Evolutionary conservation across 2,329 filamentous ascomycete species (phyloP), one percentile per base, ranked within the genome.

Genomic region (Beauveria rudraprayagi): DNA sequence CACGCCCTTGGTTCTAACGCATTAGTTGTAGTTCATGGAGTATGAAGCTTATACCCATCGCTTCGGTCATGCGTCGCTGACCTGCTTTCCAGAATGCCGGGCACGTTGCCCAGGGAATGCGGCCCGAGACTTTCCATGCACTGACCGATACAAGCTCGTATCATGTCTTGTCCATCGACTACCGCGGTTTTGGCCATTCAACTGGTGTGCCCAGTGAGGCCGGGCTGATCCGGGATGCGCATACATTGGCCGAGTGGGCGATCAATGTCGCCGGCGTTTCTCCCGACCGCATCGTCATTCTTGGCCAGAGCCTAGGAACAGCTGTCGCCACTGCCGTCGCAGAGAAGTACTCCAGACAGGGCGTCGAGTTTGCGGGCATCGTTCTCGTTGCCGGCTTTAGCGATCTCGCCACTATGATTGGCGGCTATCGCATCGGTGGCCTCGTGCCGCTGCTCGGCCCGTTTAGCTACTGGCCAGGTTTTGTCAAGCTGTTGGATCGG

Each of bases 301-400:
- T 95, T 3, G 93, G 92, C 19, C 92, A 97, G 68, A 94, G 89
- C 67, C 81, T 97, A 0, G 93, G 93, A 26, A 96, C 93, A 0
- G 92, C 90, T 0, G 90, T 97, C 1, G 85, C 88, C 6, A 83
- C 86, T 51, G 92, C 85, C 2, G 85, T 90, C 1, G 87, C 85
- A 1, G 86, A 96, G 68, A 81, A 85, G 60, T 92, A 89, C 67
- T 81, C 84, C 3, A 69, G 78, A 56, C 75, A 78, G 59, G 81
- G 79, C 5, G 77, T 85, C 50, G 84, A 89, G 30, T 95, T 96
- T 68, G 91, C 90, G 0, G 89, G 89, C 17, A 79, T 96, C 2
- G 78, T 97, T 24, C 82, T 97, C 14, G 83, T 95, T 5, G 87
- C 92, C 0, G 85, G 87, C 1, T 97, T 97, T 77, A 88, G 86